Percentiles rank a stretch among this genome's conserved stretches.
phyloP scores from a whole-genome alignment of 1,139 yeast species.

The Groenewaldozyma auringiensis region DNA sequence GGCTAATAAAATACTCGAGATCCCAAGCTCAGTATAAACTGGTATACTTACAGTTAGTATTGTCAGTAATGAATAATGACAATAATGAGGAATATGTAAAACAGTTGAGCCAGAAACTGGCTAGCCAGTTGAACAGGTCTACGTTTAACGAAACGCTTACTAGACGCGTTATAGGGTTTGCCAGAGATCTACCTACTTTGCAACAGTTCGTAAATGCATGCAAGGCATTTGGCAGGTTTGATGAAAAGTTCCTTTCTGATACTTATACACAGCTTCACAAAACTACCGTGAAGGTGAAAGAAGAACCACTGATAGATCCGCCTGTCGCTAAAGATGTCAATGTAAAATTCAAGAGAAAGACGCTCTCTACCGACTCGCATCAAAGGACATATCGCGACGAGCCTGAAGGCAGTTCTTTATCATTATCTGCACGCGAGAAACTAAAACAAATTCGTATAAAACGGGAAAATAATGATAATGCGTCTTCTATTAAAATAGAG shows the following conservation, averaged over 20 bases:
- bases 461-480: conserved; percentile 1
- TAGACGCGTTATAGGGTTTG: conserved; percentile 20
- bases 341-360: conserved; percentile 3
- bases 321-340: conserved; percentile 3
- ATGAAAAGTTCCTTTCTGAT: conserved; percentile 19
- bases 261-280: conserved; percentile 15
- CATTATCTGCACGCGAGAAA: conserved; percentile 18
- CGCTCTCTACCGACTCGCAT: not conserved
- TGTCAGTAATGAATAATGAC: conserved; percentile 2
- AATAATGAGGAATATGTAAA: conserved; percentile 10
- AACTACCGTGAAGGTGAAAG: not conserved
- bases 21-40: not conserved
- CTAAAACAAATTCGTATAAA: conserved; percentile 18
- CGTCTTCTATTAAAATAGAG: not conserved
- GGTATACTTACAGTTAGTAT: not conserved
- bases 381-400: conserved; percentile 4
- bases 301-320: not conserved
- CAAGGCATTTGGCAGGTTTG: conserved; percentile 26
- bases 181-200: conserved; percentile 15
- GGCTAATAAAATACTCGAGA: too few species aligned
- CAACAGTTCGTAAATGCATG: conserved; percentile 25
- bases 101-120: conserved; percentile 19
- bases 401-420: conserved; percentile 10
- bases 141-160: conserved; percentile 22
- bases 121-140: conserved; percentile 23